Percentiles rank a stretch among this genome's conserved stretches.
These are phyloP conservation scores for Arabis alpina DNA, from an alignment of 345 rosid species.

Conservation along the genomic window DNA sequence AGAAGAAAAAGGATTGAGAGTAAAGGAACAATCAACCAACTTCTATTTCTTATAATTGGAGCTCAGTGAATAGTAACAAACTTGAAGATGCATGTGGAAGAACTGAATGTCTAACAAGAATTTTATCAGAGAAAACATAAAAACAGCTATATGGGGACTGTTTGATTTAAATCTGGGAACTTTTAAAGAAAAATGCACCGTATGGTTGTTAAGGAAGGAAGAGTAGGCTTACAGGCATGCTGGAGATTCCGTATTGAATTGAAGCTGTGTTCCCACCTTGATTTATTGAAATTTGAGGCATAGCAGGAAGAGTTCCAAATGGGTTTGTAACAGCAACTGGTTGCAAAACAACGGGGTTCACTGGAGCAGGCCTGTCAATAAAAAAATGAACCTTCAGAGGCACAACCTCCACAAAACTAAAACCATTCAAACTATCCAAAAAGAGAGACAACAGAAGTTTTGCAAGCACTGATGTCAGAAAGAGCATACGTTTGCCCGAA, in stretches of 20 bases:
- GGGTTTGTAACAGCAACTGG: constrained; percentile 75
- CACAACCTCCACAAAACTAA: constrained; percentile 17
- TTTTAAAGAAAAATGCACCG: background rate
- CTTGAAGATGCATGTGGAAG: constrained; percentile 9
- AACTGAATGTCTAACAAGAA: constrained; percentile 7
- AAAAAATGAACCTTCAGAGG: background rate
- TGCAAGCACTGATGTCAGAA: constrained; percentile 24
- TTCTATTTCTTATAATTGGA: background rate
- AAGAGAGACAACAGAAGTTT: constrained; percentile 10
- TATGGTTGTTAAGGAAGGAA: constrained; percentile 16
- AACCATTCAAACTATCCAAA: constrained; percentile 4
- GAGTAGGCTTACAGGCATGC: constrained; percentile 71
- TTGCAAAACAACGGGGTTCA: constrained; percentile 59
- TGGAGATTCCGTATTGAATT: constrained; percentile 91
- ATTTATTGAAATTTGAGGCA: constrained; percentile 92
- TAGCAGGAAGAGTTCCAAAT: constrained; percentile 92
- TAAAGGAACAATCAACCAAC: background rate
- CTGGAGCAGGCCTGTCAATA: constrained; percentile 64
- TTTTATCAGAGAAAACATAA: background rate
- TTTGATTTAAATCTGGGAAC: background rate
- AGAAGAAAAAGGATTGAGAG: background rate
- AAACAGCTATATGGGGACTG: constrained; percentile 3
- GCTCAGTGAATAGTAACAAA: background rate
- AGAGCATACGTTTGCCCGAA: constrained; percentile 68
- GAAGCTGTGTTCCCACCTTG: constrained; percentile 79